Conservation (phyloP, 768 basidiomycete species). For the Mycena indigotica region DNA sequence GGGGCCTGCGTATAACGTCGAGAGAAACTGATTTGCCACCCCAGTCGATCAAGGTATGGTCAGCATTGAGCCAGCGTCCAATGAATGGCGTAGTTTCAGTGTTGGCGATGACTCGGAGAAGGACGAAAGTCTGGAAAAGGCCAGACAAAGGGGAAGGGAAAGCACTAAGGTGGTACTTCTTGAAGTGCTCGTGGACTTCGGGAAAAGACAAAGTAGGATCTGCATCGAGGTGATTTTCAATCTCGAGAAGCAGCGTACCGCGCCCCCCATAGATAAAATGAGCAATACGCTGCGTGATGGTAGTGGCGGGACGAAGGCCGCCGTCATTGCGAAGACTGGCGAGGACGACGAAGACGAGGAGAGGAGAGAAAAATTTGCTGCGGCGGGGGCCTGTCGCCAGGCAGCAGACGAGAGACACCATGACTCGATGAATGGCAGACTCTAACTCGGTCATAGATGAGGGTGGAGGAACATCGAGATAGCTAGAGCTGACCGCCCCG, state of each 20-base stretch:
- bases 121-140: conserved; percentile 5
- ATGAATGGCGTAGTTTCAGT: background rate
- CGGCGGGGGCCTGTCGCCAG: background rate
- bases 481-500: background rate
- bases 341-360: conserved; percentile 7
- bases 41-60: conserved; percentile 2
- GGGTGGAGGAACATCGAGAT: background rate
- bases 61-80: background rate
- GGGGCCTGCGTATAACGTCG: background rate
- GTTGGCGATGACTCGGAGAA: conserved; percentile 6
- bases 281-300: conserved; percentile 6
- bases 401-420: background rate
- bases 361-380: conserved; percentile 4
- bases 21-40: background rate
- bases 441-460: background rate
- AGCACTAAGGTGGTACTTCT: conserved; percentile 3
- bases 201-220: background rate
- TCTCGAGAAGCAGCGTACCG: conserved; percentile 6
- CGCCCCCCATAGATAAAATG: conserved; percentile 3
- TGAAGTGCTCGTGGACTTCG: conserved; percentile 1
- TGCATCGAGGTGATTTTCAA: background rate
- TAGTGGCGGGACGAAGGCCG: background rate
- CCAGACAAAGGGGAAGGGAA: background rate
- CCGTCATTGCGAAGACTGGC: conserved; percentile 1
- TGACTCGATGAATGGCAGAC: background rate